phyloP scores from a whole-genome alignment of 2,329 filamentous ascomycete genomes.

The Cercospora citrullina region DNA sequence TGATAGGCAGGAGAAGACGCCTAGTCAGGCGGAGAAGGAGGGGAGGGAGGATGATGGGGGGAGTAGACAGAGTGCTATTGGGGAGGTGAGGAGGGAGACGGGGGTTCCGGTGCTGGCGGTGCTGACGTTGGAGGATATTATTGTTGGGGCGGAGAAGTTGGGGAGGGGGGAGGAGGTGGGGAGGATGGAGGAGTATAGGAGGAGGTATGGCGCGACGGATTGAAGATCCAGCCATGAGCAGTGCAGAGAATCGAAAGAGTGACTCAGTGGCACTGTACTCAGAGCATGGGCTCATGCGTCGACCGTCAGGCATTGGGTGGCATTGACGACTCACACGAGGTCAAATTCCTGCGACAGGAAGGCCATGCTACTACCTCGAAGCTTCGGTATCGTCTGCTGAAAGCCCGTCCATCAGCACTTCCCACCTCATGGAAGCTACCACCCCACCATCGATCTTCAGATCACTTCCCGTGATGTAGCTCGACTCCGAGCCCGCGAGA shows the following conservation, averaged over 20 bases:
- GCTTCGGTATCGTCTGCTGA: neutral
- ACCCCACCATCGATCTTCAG: constrained; percentile 15
- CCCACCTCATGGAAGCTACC: neutral
- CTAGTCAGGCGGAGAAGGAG: constrained; percentile 48
- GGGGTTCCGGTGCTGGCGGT: constrained; percentile 82
- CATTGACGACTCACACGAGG: neutral
- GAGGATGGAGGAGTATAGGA: constrained; percentile 71
- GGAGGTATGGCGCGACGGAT: constrained; percentile 39
- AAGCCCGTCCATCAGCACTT: neutral
- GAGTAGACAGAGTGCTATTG: constrained; percentile 76
- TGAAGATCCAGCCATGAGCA: constrained; percentile 4
- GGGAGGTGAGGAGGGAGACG: constrained; percentile 79
- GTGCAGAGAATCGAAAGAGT: neutral
- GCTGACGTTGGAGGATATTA: constrained; percentile 78
- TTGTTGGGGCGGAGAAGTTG: constrained; percentile 47
- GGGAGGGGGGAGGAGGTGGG: constrained; percentile 49
- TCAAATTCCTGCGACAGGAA: neutral
- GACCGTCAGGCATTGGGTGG: neutral
- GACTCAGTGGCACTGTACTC: neutral
- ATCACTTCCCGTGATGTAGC: constrained; percentile 15
- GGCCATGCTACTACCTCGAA: neutral
- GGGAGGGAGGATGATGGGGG: constrained; percentile 62
- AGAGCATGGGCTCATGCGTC: neutral
- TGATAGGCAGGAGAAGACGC: constrained; percentile 82
- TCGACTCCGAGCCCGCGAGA: neutral